These are phyloP conservation scores for Kalanchoe fedtschenkoi DNA, from an alignment of 164 flowering plant genomes.

Conservation along the genomic window DNA sequence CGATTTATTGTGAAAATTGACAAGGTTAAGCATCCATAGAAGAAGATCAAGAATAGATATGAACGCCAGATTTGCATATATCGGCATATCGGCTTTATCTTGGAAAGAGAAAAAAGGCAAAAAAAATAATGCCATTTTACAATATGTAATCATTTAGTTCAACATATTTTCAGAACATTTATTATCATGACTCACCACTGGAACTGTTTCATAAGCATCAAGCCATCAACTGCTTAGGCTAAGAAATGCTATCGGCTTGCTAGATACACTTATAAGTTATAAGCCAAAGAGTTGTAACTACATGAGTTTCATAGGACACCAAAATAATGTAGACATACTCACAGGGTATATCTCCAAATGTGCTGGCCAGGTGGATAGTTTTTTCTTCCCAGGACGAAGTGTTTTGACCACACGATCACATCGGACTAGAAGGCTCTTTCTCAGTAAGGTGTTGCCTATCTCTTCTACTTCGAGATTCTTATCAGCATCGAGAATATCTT, in stretches of 20 bases:
- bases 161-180: background rate
- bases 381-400: conserved; percentile 92
- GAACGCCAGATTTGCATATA: background rate
- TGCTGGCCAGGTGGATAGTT: conserved; percentile 95
- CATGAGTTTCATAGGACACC: background rate
- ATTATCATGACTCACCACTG: background rate
- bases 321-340: conserved; percentile 19
- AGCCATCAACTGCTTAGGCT: background rate
- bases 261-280: background rate
- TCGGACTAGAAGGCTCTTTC: conserved; percentile 72
- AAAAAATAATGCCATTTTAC: background rate
- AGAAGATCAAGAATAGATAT: background rate
- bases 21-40: background rate
- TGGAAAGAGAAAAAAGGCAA: too few relatives aligned
- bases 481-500: conserved; percentile 65
- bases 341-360: conserved; percentile 88
- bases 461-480: conserved; percentile 64
- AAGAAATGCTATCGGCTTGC: background rate
- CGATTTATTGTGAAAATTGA: background rate
- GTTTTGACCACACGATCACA: conserved; percentile 98
- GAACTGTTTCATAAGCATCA: background rate
- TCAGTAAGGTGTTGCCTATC: conserved; percentile 51
- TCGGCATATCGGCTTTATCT: too few relatives aligned
- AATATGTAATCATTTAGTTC: background rate
- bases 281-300: background rate